These are phyloP conservation scores for Mayamaea pseudoterrestris DNA, from an alignment of 108 stramenopile genomes.

Conservation along the genomic window DNA sequence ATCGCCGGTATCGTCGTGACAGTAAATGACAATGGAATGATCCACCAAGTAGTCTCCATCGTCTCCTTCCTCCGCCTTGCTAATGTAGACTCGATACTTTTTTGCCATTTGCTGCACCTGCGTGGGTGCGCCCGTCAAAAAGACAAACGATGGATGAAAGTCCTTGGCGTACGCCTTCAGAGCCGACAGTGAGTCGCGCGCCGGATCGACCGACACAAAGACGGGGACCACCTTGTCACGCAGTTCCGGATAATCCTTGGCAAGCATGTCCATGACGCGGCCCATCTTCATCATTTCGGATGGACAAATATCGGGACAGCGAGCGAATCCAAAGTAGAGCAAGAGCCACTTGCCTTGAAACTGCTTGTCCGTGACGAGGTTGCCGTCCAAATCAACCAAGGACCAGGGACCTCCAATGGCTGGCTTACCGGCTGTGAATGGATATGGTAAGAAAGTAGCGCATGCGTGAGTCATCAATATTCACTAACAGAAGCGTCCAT, in stretches of 20 bases:
- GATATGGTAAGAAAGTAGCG: background rate
- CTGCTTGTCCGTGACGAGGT: slow-evolving; percentile 64
- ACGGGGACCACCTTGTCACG: slow-evolving; percentile 75
- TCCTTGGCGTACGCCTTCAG: slow-evolving; percentile 87
- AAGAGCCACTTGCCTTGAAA: slow-evolving; percentile 87
- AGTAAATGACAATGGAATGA: slow-evolving; percentile 98
- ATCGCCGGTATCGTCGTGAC: slow-evolving; percentile 91
- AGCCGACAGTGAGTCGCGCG: slow-evolving; percentile 92
- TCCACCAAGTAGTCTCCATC: slow-evolving; percentile 99
- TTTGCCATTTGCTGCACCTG: slow-evolving; percentile 94
- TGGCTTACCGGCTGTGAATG: slow-evolving; percentile 68
- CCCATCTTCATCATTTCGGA: slow-evolving; percentile 98
- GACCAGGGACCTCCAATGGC: slow-evolving; percentile 87
- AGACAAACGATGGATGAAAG: slow-evolving; percentile 87
- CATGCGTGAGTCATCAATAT: background rate
- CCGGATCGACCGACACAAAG: slow-evolving; percentile 96
- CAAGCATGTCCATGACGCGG: slow-evolving; percentile 82
- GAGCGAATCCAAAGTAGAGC: slow-evolving; percentile 99
- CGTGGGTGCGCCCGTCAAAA: slow-evolving; percentile 88
- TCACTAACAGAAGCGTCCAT: background rate
- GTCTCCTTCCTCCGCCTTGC: slow-evolving; percentile 87
- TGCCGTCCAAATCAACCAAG: slow-evolving; percentile 76
- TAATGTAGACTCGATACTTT: slow-evolving; percentile 94
- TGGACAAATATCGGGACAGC: slow-evolving; percentile 99
- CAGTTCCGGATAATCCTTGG: slow-evolving; percentile 57